Evolutionary conservation across 257 asterid species (phyloP).

Genomic region (Anisodus acutangulus): DNA sequence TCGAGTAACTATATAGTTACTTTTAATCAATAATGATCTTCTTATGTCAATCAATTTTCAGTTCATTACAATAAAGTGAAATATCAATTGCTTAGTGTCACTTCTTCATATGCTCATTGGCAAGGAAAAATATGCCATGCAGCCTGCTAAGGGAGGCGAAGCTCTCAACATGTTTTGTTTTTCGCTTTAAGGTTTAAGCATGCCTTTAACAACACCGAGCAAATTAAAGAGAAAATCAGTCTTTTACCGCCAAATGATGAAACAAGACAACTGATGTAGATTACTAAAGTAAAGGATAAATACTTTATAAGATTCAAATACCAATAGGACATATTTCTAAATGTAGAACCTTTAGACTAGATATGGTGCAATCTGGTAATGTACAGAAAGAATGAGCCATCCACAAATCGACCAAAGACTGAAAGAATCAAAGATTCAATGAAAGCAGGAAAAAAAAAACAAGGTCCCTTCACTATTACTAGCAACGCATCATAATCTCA

Average conservation of each 20-base stretch:
- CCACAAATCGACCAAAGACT: neutral
- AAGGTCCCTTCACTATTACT: neutral
- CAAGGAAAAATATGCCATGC: no score
- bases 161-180: neutral
- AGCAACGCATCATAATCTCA: constrained; percentile 60
- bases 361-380: neutral
- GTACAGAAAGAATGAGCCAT: neutral
- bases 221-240: neutral
- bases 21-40: constrained; percentile 5
- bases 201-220: neutral
- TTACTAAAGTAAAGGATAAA: neutral
- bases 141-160: neutral
- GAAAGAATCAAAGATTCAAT: constrained; percentile 17
- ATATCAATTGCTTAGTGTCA: no score
- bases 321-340: neutral
- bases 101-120: no score
- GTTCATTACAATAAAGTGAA: neutral
- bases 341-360: neutral
- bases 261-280: neutral
- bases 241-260: neutral
- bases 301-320: neutral
- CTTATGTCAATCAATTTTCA: neutral
- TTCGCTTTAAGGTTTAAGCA: no score
- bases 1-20: neutral
- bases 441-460: neutral